Evolutionary conservation across 2,329 filamentous ascomycete species (phyloP), one percentile per base, ranked within the genome.

Genomic region (Ophiobolus disseminans): DNA sequence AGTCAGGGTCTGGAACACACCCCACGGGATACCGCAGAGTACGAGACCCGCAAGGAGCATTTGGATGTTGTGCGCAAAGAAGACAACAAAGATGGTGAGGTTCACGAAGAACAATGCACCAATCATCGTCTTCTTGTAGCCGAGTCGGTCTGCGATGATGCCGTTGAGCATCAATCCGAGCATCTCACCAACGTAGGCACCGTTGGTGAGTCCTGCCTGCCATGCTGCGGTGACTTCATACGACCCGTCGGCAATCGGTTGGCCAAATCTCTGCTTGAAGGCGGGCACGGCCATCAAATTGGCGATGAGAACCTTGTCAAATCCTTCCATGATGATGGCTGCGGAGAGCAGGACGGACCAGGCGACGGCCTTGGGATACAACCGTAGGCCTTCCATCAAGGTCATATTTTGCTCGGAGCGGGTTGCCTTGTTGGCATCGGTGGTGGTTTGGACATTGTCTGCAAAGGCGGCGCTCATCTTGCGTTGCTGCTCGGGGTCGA

Each of bases 241-340:
- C 9, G 59, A 54, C 5, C 73, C 75, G 36, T 76, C 62, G 3
- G 68, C 46, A 20, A 69, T 54, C 26, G 64, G 69, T 5, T 66
- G 62, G 23, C 78, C 77, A 45, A 75, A 80, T 44, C 64, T 66
- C 38, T 61, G 52, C 52, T 78, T 75, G 71, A 80, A 80, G 8
- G 73, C 69, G 4, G 73, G 74, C 13, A 77, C 76, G 22, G 69
- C 76, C 54, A 84, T 90, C 62, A 94, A 89, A 72, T 91, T 91
- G 76, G 87, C 89, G 68, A 93, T 86, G 50, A 95, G 78, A 62
- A 84, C 86, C 51, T 93, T 81, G 71, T 96, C 90, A 76, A 91
- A 95, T 6, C 90, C 91, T 72, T 96, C 91, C 91, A 96, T 96
- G 63, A 85, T 86, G 68, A 96, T 94, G 69, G 88, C 90, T 0